phyloP scores from a whole-genome alignment of 129 eudicot genomes.

The Sambucus nigra region DNA sequence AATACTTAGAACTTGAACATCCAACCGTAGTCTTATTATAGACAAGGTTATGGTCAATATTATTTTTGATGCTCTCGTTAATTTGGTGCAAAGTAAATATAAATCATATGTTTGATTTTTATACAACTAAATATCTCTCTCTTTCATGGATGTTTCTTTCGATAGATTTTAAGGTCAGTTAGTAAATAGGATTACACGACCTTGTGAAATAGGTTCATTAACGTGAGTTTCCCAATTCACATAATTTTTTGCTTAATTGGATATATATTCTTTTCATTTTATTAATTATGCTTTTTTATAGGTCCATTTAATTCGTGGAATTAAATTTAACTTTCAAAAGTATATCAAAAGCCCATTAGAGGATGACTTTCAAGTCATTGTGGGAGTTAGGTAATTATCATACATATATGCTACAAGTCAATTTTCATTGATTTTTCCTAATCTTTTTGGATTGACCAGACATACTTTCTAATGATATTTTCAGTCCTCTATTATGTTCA shows the following conservation, averaged over 20 bases:
- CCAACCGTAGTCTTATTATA: no score
- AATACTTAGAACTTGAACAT: no score
- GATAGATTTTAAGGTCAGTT: slow-evolving; percentile 75
- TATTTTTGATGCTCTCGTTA: no score
- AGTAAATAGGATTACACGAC: slow-evolving; percentile 76
- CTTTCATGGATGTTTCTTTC: slow-evolving; percentile 68
- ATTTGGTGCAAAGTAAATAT: background rate
- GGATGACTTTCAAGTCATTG: slow-evolving; percentile 82
- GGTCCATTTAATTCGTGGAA: slow-evolving; percentile 87
- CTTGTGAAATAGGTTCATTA: slow-evolving; percentile 78
- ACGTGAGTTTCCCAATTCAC: slow-evolving; percentile 34
- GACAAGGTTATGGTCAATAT: no score
- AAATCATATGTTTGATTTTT: background rate
- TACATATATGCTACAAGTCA: slow-evolving; percentile 2
- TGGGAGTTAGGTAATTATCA: slow-evolving; percentile 65
- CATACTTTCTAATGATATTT: slow-evolving; percentile 7
- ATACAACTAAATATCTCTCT: slow-evolving; percentile 3
- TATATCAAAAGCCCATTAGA: slow-evolving; percentile 88
- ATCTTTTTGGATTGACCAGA: slow-evolving; percentile 2
- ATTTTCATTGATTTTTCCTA: background rate
- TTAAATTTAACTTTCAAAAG: slow-evolving; percentile 82
- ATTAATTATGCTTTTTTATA: slow-evolving; percentile 9
- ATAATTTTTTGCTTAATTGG: no score
- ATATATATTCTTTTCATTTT: no score
- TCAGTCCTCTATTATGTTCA: slow-evolving; percentile 90